A percentile compares a stretch with the other conserved stretches of the same genome.
phyloP scores from a whole-genome alignment of 306 rosid genomes.

The Lithocarpus polystachyus region DNA sequence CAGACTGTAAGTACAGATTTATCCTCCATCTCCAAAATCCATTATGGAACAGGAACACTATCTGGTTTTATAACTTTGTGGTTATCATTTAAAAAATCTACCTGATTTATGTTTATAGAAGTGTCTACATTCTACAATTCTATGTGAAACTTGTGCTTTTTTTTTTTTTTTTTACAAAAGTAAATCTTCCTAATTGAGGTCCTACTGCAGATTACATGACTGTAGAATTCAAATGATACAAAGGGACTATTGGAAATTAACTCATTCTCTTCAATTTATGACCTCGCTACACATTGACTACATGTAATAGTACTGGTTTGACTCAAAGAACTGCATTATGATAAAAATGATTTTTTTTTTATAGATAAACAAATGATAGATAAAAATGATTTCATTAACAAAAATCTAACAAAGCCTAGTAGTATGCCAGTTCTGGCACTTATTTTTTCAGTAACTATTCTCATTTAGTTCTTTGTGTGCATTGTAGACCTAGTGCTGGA shows the following conservation, averaged over 20 bases:
- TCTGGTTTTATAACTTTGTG: neutral
- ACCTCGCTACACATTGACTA: no score
- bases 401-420: neutral
- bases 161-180: neutral
- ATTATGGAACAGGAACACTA: neutral
- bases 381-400: neutral
- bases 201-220: no score
- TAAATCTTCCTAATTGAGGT: no score
- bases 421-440: neutral
- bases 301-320: no score
- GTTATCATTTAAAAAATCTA: neutral
- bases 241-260: no score
- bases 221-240: no score
- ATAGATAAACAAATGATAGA: no score
- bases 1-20: slow-evolving; percentile 67
- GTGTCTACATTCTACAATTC: neutral
- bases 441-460: slow-evolving; percentile 1
- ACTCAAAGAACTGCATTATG: neutral
- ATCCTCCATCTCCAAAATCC: neutral
- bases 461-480: slow-evolving; percentile 21
- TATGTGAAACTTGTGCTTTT: neutral
- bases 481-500: slow-evolving; percentile 77
- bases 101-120: neutral
- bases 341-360: neutral
- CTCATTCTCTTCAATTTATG: no score